Conservation (phyloP, 1,284 basidiomycete species). For the Coniophora puteana region DNA sequence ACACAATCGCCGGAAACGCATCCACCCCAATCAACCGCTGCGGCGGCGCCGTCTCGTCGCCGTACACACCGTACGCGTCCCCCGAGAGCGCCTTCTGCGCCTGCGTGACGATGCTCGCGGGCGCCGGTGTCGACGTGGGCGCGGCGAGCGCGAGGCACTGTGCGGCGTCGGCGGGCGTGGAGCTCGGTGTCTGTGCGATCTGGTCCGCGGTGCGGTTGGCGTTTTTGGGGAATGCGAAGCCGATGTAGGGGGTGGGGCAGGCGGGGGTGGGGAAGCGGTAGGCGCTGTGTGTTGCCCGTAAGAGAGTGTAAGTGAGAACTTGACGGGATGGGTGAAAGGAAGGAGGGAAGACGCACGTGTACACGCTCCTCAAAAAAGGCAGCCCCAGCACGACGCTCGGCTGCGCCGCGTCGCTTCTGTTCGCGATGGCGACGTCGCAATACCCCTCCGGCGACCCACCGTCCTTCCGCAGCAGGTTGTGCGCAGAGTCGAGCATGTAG, state of each 20-base stretch:
- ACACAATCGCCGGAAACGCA: constrained; percentile 16
- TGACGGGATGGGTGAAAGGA: not conserved
- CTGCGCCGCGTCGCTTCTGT: constrained; percentile 5
- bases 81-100: constrained; percentile 7
- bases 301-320: not conserved
- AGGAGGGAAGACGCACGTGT: constrained; percentile 19
- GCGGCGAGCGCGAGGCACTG: constrained; percentile 21
- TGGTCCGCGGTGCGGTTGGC: constrained; percentile 23
- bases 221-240: constrained; percentile 25
- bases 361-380: constrained; percentile 29
- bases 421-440: constrained; percentile 24
- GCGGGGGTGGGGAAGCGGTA: constrained; percentile 26
- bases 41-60: constrained; percentile 1
- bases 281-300: constrained; percentile 16
- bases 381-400: constrained; percentile 18
- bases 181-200: constrained; percentile 22
- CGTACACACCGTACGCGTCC: constrained; percentile 16
- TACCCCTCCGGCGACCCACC: constrained; percentile 1
- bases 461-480: constrained; percentile 18
- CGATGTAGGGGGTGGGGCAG: constrained; percentile 26
- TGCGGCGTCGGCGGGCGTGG: constrained; percentile 17
- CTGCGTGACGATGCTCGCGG: constrained; percentile 6
- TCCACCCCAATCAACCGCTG: constrained; percentile 14
- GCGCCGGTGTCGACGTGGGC: constrained; percentile 26
- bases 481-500: constrained; percentile 23